Base-by-base conservation (phyloP, 495 filamentous ascomycete species). In the Neurospora intermedia region DNA sequence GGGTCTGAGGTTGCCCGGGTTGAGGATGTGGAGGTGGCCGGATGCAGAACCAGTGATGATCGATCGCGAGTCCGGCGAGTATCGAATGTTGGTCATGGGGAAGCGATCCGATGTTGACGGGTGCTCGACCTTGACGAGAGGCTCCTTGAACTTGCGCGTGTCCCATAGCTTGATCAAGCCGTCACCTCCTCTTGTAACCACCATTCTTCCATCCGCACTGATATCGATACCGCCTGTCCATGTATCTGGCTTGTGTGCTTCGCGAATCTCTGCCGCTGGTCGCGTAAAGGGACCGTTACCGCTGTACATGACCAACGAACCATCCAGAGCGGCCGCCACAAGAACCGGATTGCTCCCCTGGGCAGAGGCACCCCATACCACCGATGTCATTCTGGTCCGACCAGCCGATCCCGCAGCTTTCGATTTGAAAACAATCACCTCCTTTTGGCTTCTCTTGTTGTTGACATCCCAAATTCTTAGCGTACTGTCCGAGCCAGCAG, bases 391-490 rank as follows among this genome's bases (percentile, higher is more conserved):
- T 78, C 94, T 89, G 43, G 93, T 96, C 80, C 95, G 89, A 23
- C 96, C 96, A 43, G 93, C 96, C 69, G 91, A 92, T 6, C 96
- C 94, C 10, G 90, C 89, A 18, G 88, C 90, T 78, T 87, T 92
- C 7, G 95, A 98, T 80, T 98, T 98, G 80, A 98, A 93, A 40
- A 96, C 93, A 75, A 98, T 92, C 23, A 99, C 91, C 38, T 98
- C 92, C 81, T 92, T 96, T 78, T 99, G 96, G 69, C 88, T 88
- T 54, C 94, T 85, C 72, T 92, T 93, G 71, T 92, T 89, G 79
- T 94, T 97, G 74, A 96, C 89, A 80, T 99, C 94, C 96, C 96
- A 99, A 76, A 99, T 97, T 69, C 96, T 88, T 66, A 99, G 82
- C 3, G 96, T 98, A 76, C 94, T 96, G 80, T 99, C 96, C 6